Percentiles rank a stretch among this genome's conserved stretches.
Evolutionary conservation across 495 filamentous ascomycete species (phyloP).

Genomic region (Xylaria flabelliformis): DNA sequence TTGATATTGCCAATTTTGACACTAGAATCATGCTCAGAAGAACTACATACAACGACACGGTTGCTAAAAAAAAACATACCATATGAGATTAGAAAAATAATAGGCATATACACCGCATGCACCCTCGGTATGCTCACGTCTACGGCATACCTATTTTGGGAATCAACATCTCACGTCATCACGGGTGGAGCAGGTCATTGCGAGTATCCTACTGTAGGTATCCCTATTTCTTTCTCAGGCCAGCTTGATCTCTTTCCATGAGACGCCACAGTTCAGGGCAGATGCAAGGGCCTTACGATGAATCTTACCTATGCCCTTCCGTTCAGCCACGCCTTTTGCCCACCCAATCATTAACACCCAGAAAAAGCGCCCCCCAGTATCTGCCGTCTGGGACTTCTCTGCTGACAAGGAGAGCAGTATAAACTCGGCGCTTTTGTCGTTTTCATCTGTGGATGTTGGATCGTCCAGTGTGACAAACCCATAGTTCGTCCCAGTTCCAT

Average conservation of each 20-base stretch:
- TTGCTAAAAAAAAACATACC: not conserved
- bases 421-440: conserved; percentile 7
- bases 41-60: not conserved
- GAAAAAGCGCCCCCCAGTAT: conserved; percentile 17
- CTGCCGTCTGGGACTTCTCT: conserved; percentile 14
- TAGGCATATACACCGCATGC: not conserved
- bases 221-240: conserved; percentile 4
- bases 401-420: conserved; percentile 23
- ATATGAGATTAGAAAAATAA: not conserved
- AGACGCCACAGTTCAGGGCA: not conserved
- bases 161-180: conserved; percentile 21
- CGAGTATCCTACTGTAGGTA: not conserved
- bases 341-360: conserved; percentile 28
- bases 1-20: not conserved
- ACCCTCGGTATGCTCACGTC: not conserved
- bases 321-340: conserved; percentile 20
- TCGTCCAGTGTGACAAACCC: conserved; percentile 27
- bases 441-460: not conserved
- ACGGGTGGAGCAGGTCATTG: not conserved
- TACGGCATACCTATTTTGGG: not conserved
- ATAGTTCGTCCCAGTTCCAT: conserved; percentile 7
- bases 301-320: conserved; percentile 27
- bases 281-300: conserved; percentile 15
- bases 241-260: conserved; percentile 27
- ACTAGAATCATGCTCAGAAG: not conserved